These are phyloP conservation scores for Didymella segeticola DNA, from an alignment of 2,329 filamentous ascomycete species.

Conservation along the genomic window DNA sequence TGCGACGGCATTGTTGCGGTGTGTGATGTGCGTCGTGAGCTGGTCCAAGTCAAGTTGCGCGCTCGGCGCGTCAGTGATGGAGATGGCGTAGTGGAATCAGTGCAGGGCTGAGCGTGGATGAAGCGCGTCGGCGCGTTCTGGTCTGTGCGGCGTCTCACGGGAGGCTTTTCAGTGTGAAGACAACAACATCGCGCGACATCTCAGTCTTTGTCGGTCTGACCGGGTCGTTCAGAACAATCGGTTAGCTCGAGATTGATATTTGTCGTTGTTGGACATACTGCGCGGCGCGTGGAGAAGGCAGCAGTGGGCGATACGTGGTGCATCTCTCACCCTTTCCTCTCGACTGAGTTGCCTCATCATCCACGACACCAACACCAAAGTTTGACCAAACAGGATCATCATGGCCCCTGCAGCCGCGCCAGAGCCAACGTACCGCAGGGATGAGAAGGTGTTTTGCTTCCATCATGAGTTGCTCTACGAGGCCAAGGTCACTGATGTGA, in stretches of 20 bases:
- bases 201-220: constrained; percentile 5
- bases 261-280: constrained; percentile 9
- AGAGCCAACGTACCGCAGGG: constrained; percentile 68
- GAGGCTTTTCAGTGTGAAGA: constrained; percentile 6
- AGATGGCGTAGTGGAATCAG: constrained; percentile 7
- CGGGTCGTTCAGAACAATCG: constrained; percentile 1
- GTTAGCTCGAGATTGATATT: neutral
- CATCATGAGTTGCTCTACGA: constrained; percentile 98
- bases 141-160: constrained; percentile 29
- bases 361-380: constrained; percentile 16
- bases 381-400: constrained; percentile 17
- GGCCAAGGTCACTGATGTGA: constrained; percentile 88
- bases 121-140: constrained; percentile 31
- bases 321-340: constrained; percentile 21
- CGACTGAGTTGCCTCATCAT: constrained; percentile 19
- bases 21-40: neutral
- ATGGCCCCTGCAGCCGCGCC: constrained; percentile 62
- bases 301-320: constrained; percentile 27
- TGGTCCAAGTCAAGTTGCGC: neutral
- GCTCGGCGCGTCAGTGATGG: constrained; percentile 25
- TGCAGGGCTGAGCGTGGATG: constrained; percentile 17
- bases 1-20: constrained; percentile 68
- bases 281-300: constrained; percentile 11
- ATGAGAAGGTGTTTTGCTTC: constrained; percentile 95
- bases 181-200: constrained; percentile 3